Evolutionary conservation across 805 yeast genomes (phyloP), one percentile per base, ranked within the genome.

Genomic region (Spathaspora boniae): DNA sequence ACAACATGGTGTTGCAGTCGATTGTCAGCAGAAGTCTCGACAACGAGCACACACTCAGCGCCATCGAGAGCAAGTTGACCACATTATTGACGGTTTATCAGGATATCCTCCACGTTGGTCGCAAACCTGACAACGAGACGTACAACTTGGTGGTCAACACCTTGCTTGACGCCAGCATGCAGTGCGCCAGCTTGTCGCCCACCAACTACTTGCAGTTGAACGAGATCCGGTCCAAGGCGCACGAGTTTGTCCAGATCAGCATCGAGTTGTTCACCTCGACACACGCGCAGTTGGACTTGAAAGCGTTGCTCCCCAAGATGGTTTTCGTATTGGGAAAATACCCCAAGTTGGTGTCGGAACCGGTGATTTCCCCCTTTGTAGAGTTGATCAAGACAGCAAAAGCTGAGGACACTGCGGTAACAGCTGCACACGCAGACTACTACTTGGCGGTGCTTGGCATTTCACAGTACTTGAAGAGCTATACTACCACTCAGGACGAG

Each of bases 1-100:
- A 76, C 58, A 73, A 76, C 41, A 58, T 70, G 12, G 77, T 82
- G 4, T 57, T 83, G 29, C 54, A 60, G 15, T 78, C 88, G 1
- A 68, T 83, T 8, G 56, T 71, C 9, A 41, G 54, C 28, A 68
- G 93, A 54, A 48, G 63, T 3, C 56, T 76, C 25, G 74, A 73
- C 37, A 72, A 69, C 6, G 59, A 54, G 15, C 8, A 29, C 3
- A 35, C 47, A 4, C 38, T 60, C 4, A 54, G 44, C 42, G 65
- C 78, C 17, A 56, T 75, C 5, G 87, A 83, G 51, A 72, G 70
- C 30, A 74, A 72, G 50, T 64, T 83, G 52, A 81, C 85, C 2
- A 75, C 72, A 36, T 53, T 83, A 39, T 59, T 83, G 43, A 80
- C 77, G 15, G 78, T 81, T 23, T 83, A 83, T 51, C 84, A 83